Conservation (phyloP, 2,329 filamentous ascomycete species). For the Monosporascus sp. region DNA sequence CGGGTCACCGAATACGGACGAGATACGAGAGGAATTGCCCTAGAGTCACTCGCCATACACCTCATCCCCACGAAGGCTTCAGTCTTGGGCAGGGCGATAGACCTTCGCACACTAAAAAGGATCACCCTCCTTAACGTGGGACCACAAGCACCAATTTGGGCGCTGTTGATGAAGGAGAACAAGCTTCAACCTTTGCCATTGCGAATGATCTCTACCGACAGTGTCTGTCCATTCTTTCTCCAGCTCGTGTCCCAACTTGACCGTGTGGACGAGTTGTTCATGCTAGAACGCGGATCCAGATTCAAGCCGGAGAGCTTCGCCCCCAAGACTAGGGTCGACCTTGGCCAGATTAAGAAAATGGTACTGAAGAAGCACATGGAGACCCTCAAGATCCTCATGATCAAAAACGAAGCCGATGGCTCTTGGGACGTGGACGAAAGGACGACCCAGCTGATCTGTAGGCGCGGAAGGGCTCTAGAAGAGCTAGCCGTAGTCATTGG, state of each 20-base stretch:
- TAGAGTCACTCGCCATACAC: slow-evolving; percentile 50
- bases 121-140: slow-evolving; percentile 61
- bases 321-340: slow-evolving; percentile 42
- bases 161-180: slow-evolving; percentile 50
- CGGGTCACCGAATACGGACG: slow-evolving; percentile 49
- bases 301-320: slow-evolving; percentile 50
- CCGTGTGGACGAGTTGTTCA: slow-evolving; percentile 51
- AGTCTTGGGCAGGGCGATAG: slow-evolving; percentile 50
- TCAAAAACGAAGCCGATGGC: slow-evolving; percentile 49
- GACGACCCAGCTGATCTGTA: slow-evolving; percentile 49
- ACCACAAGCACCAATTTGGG: slow-evolving; percentile 56
- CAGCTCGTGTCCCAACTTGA: slow-evolving; percentile 47
- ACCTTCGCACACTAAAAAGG: slow-evolving; percentile 49
- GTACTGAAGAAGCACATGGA: slow-evolving; percentile 54
- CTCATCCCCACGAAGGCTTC: slow-evolving; percentile 56
- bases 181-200: slow-evolving; percentile 45
- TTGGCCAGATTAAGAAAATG: slow-evolving; percentile 53
- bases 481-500: slow-evolving; percentile 54
- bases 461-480: slow-evolving; percentile 41
- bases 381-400: slow-evolving; percentile 51
- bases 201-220: slow-evolving; percentile 57
- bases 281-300: slow-evolving; percentile 50
- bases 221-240: slow-evolving; percentile 52
- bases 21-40: slow-evolving; percentile 50
- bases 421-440: slow-evolving; percentile 55